Conservation (phyloP, 2,329 filamentous ascomycete genomes). For the Penicillium janthinellum region DNA sequence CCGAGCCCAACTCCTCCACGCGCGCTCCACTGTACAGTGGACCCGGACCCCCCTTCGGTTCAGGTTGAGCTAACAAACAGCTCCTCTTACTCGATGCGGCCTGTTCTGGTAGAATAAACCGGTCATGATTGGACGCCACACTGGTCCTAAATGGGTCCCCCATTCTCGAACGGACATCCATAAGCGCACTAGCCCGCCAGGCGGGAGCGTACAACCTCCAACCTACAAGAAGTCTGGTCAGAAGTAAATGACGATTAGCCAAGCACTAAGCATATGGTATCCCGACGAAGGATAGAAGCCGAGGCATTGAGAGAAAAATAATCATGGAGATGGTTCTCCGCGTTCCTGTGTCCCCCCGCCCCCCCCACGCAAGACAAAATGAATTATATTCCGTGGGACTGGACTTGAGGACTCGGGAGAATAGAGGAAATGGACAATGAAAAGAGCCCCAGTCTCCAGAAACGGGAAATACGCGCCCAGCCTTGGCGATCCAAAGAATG, state of each 20-base stretch:
- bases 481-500: conserved; percentile 15
- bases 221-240: background rate
- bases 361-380: too few relatives aligned
- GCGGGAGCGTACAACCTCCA: background rate
- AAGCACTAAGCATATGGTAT: background rate
- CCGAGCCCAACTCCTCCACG: background rate
- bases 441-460: background rate
- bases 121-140: background rate
- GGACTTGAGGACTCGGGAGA: too few relatives aligned
- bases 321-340: too few relatives aligned
- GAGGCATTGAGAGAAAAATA: too few relatives aligned
- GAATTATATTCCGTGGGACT: too few relatives aligned
- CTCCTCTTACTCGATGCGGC: background rate
- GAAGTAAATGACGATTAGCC: background rate
- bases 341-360: too few relatives aligned
- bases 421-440: background rate
- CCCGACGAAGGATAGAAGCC: background rate
- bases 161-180: background rate
- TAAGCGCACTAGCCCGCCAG: background rate
- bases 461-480: conserved; percentile 13
- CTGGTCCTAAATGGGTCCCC: background rate
- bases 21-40: background rate
- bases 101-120: background rate
- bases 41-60: background rate
- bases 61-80: background rate